Evolutionary conservation across 2,329 filamentous ascomycete genomes (phyloP), one percentile per base, ranked within the genome.

Genomic region (Bipolaris gigantea): DNA sequence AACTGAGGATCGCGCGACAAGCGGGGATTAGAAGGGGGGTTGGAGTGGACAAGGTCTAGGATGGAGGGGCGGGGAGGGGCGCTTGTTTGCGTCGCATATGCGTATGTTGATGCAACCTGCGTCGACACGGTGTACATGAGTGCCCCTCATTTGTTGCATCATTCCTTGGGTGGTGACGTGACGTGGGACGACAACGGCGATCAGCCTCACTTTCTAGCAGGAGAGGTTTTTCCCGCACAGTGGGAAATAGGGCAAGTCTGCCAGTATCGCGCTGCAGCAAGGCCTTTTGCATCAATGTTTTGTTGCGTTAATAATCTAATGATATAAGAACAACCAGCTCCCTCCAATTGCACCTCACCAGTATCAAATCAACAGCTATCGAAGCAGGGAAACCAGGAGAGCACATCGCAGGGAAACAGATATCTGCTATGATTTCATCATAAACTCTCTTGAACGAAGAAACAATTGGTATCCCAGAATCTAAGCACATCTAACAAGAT

Each of bases 381-480:
- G 16, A 51, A 23, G 23, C 16, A 19, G 41, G 34, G 27, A 19
- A 44, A 6, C 13, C 9, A 36, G 8, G 23, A 15, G 30, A 36
- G 51, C 53, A 36, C 46, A 52, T 38, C 33, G 34, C 48, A 48
- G 42, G 19, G 40, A 41, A 44, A 52, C 41, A 33, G 52, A 21
- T 16, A 43, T 55, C 36, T 43, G 48, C 46, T 39, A 35, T 52
- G 35, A 35, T 55, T 39, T 52, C 53, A 44, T 55, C 35, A 52
- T 38, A 43, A 25, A 38, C 48, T 51, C 52, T 52, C 48, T 51
- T 47, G 35, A 47, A 42, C 21, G 27, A 51, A 51, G 35, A 49
- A 34, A 51, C 33, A 51, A 36, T 49, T 61, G 57, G 59, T 61
- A 61, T 61, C 59, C 59, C 59, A 57, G 40, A 55, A 48, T 61